phyloP scores from a whole-genome alignment of 139 green algal species.

The Edaphochlamys debaryana region DNA sequence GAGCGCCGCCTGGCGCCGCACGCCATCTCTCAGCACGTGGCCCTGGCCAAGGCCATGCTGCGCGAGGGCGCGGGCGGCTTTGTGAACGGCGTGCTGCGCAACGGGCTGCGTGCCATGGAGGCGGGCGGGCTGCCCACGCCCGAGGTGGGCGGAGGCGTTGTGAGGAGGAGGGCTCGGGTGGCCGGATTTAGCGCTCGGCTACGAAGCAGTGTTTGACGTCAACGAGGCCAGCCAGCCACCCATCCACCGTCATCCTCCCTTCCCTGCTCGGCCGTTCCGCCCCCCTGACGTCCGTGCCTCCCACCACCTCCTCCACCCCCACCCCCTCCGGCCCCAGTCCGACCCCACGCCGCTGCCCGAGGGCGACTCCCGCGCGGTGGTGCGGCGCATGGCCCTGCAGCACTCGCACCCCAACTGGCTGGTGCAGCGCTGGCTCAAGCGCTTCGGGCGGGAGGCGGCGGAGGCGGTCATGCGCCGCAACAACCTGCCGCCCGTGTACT shows the following conservation, averaged over 20 bases:
- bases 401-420: slow-evolving; percentile 85
- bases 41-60: slow-evolving; percentile 71
- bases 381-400: slow-evolving; percentile 28
- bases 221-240: too few relatives aligned
- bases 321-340: too few relatives aligned
- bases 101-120: slow-evolving; percentile 16
- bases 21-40: slow-evolving; percentile 79
- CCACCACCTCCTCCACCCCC: too few relatives aligned
- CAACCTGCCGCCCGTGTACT: slow-evolving; percentile 70
- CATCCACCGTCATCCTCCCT: too few relatives aligned
- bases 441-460: slow-evolving; percentile 60
- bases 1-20: slow-evolving; percentile 55
- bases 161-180: neutral
- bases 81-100: slow-evolving; percentile 77
- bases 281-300: too few relatives aligned
- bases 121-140: slow-evolving; percentile 41
- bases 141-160: slow-evolving; percentile 29
- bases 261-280: too few relatives aligned
- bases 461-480: slow-evolving; percentile 76
- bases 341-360: too few relatives aligned
- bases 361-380: too few relatives aligned
- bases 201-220: too few relatives aligned
- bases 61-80: slow-evolving; percentile 48
- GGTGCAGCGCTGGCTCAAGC: slow-evolving; percentile 73
- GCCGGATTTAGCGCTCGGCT: too few relatives aligned